Evolutionary conservation across 345 rosid genomes (phyloP), one percentile per base, ranked within the genome.

Genomic region (Gossypium stocksii): DNA sequence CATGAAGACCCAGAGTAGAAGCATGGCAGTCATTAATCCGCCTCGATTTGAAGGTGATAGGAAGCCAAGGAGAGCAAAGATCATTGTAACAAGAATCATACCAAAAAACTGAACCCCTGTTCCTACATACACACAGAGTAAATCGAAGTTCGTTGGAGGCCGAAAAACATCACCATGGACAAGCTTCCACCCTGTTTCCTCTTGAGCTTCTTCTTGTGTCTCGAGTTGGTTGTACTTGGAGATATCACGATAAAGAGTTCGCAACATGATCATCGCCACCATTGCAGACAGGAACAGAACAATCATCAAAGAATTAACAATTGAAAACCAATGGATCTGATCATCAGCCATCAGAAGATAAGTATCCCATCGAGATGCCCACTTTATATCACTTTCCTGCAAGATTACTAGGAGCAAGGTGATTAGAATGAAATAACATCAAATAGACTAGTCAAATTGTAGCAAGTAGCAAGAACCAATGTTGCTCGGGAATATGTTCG

Each of bases 341-440:
- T 92, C 97, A 77, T 94, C 98, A 43, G 91, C 90, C 98, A 92
- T 90, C 66, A 90, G 77, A 65, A 92, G 97, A 80, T 94, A 94
- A 6, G 98, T 86, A 80, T 94, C 98, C 98, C 98, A 92, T 34
- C 98, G 84, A 11, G 94, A 94, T 7, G 93, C 97, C 98, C 98
- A 94, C 84, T 90, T 94, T 72, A 94, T 89, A 57, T 89, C 91
- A 80, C 98, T 94, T 73, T 88, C 97, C 89, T 91, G 86, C 71
- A 81, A 72, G 48, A 49, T 68, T 67, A 75, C n/a, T 43, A 51
- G 19, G 22, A 67, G 45, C 16, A 72, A 62, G 53, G 13, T 15
- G 61, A 75, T 49, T 19, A 54, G 49, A 65, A 67, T 48, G 9
- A 7, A 58, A 65, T 17, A 72, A 46, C 25, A 67, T 25, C 9